Evolutionary conservation across 164 flowering plant species (phyloP), one percentile per base, ranked within the genome.

Genomic region (Hamamelis virginiana): DNA sequence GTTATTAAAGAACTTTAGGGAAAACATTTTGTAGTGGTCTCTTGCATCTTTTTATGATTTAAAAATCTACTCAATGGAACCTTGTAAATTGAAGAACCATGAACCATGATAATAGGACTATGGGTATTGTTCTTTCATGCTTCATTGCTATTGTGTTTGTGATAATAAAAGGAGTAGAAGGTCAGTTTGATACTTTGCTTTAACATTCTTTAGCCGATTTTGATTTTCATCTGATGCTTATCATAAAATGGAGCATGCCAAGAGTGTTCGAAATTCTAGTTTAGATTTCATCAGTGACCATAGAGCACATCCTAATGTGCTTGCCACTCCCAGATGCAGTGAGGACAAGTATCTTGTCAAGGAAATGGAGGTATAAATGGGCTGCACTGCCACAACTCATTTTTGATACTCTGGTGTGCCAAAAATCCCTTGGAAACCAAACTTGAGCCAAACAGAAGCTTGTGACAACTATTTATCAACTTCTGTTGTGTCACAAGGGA

Each of bases 401-500:
- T 23, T 19, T 59, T 59, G 63, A 59, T 33, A 50, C 6, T 50
- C 1, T 8, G n/a, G 5, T 50, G 5, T 8, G 53, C 1, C 5
- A 15, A 50, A 2, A 50, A 50, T 50, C 15, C 8, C 15, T 14
- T 8, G 53, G 5, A 50, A 50, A n/a, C 16, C 53, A 2, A 50
- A 18, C 5, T 13, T 50, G n/a, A 6, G 53, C 19, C 53, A 50
- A 50, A 50, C 5, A 50, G 13, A n/a, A 12, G 15, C 53, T 50
- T 3, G 6, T 22, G 60, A 8, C 33, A 57, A 16, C 53, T 50
- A 16, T 59, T 14, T 59, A 59, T 53, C 67, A 62, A 23, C 52
- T 75, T 8, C 56, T 75, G 0, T 33, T 62, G 21, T 75, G 21
- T 26, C 78, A 71, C 52, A 27, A 58, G 1, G 75, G 75, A 41